A percentile compares a stretch with the other conserved stretches of the same genome.
phyloP scores from a whole-genome alignment of 2,329 filamentous ascomycete species.

The Stagonosporopsis vannaccii region DNA sequence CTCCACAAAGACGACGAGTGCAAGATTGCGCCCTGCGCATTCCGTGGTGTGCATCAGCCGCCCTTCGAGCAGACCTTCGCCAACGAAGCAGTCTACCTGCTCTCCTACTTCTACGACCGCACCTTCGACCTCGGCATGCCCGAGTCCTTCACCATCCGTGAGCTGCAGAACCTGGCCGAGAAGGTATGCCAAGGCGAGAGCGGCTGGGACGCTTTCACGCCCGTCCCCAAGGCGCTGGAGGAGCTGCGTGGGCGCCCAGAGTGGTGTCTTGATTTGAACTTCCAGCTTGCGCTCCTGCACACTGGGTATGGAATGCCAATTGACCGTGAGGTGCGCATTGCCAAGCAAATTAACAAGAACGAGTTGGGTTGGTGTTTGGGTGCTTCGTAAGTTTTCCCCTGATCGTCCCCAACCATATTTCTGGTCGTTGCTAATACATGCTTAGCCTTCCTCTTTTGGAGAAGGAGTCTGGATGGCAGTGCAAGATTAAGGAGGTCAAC shows the following conservation, averaged over 20 bases:
- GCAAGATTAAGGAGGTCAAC: conserved; percentile 77
- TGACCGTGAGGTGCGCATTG: conserved; percentile 94
- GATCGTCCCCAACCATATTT: no score
- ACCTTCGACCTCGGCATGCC: conserved; percentile 95
- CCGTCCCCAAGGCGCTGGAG: conserved; percentile 76
- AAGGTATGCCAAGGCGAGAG: conserved; percentile 82
- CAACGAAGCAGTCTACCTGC: conserved; percentile 90
- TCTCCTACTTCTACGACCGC: conserved; percentile 98
- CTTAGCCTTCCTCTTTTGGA: conserved; percentile 81
- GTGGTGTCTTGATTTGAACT: conserved; percentile 93
- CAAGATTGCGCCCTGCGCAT: conserved; percentile 89
- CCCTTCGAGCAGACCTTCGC: conserved; percentile 90
- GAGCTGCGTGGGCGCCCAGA: conserved; percentile 86
- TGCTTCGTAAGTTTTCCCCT: conserved; percentile 74
- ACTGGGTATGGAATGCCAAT: conserved; percentile 98
- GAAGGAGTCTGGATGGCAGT: conserved; percentile 86
- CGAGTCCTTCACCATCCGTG: conserved; percentile 91
- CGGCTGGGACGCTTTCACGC: conserved; percentile 81
- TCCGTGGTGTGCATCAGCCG: conserved; percentile 96
- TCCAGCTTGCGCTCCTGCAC: conserved; percentile 91
- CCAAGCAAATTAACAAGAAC: conserved; percentile 98
- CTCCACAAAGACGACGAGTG: conserved; percentile 86
- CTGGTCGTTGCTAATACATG: conserved; percentile 51
- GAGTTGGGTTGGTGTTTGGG: conserved; percentile 98
- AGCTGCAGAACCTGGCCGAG: conserved; percentile 84